Conservation (phyloP, 371 early-diverging fungal genomes). For the Coemansia sp. region DNA sequence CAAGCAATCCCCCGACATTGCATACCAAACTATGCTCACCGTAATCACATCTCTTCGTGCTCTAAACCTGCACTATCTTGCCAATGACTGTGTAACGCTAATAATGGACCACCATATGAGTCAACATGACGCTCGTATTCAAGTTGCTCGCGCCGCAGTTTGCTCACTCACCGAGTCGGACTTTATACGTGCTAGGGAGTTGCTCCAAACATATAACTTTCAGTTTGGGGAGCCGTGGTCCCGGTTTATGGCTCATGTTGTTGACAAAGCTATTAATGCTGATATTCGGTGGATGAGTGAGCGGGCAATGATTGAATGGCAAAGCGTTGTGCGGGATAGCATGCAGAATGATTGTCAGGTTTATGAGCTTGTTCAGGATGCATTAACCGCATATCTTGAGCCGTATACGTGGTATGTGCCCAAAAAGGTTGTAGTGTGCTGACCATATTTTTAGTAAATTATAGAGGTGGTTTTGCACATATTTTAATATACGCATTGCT, state of each 20-base stretch:
- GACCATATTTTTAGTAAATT: neutral
- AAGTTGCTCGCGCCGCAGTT: slow-evolving; percentile 14
- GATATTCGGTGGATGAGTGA: slow-evolving; percentile 26
- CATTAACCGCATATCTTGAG: neutral
- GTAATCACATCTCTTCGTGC: neutral
- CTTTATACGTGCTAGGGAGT: slow-evolving; percentile 18
- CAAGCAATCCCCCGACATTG: neutral
- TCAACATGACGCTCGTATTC: slow-evolving; percentile 8
- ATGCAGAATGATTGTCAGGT: neutral
- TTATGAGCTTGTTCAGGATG: slow-evolving; percentile 1
- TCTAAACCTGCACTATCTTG: slow-evolving; percentile 13
- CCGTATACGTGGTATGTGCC: slow-evolving; percentile 17
- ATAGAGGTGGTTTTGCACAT: too few species aligned
- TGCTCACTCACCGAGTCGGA: slow-evolving; percentile 16
- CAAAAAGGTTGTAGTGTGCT: neutral
- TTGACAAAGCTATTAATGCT: neutral
- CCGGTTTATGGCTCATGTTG: slow-evolving; percentile 20
- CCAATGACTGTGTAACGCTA: slow-evolving; percentile 31
- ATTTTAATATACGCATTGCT: too few species aligned
- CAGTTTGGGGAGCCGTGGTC: slow-evolving; percentile 27
- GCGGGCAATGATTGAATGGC: slow-evolving; percentile 20
- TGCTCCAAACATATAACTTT: slow-evolving; percentile 9
- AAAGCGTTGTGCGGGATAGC: neutral
- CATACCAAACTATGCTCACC: slow-evolving; percentile 4
- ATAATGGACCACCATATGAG: slow-evolving; percentile 20